These are phyloP conservation scores for Phyllosticta citribraziliensis DNA, from an alignment of 2,329 filamentous ascomycete genomes.

Conservation along the genomic window DNA sequence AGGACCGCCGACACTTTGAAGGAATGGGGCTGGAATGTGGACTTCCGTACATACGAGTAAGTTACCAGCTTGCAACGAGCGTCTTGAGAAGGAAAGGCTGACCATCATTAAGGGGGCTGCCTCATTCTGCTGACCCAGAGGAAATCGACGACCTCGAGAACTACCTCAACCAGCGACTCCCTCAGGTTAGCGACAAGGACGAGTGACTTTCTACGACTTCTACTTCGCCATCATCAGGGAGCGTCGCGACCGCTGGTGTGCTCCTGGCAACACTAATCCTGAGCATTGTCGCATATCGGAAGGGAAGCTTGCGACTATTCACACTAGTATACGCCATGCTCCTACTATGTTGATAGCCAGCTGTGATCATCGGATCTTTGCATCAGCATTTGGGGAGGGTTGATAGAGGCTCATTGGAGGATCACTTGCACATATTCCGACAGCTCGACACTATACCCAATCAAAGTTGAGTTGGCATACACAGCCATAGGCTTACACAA, in stretches of 20 bases:
- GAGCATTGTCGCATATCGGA: slow-evolving; percentile 1
- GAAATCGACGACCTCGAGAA: slow-evolving; percentile 76
- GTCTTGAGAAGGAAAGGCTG: neutral
- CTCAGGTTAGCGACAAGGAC: slow-evolving; percentile 32
- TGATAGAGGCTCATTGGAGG: neutral
- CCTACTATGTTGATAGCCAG: neutral
- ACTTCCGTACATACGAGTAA: slow-evolving; percentile 66
- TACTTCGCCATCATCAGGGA: neutral
- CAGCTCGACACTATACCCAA: slow-evolving; percentile 8
- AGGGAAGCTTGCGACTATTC: neutral
- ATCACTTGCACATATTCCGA: neutral
- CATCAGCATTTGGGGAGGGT: neutral
- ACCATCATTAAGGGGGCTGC: slow-evolving; percentile 49
- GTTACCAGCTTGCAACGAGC: slow-evolving; percentile 18
- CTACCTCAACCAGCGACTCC: slow-evolving; percentile 46
- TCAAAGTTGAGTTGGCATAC: neutral
- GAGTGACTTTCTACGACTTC: slow-evolving; percentile 11
- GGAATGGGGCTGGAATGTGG: slow-evolving; percentile 60
- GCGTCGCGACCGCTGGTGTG: neutral
- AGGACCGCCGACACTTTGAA: slow-evolving; percentile 57
- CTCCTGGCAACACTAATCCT: neutral
- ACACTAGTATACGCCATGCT: neutral
- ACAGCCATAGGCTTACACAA: neutral
- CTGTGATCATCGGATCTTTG: neutral
- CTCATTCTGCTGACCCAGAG: slow-evolving; percentile 63